Evolutionary conservation across 805 yeast genomes (phyloP).

Genomic region (Komagataella populi): DNA sequence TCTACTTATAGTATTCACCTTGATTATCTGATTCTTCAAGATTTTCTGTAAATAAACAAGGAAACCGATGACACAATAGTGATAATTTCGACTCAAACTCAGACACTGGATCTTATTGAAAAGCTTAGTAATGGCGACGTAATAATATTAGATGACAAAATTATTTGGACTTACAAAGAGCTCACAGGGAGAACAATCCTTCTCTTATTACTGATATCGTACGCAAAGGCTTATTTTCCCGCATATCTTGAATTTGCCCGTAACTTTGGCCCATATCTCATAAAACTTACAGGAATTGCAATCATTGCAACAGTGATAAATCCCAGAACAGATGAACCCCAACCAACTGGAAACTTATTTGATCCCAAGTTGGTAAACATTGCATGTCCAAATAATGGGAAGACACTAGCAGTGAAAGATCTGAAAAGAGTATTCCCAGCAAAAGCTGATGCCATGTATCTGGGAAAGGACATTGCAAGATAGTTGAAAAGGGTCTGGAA

Average conservation of each 20-base stretch:
- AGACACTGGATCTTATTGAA: too few relatives aligned
- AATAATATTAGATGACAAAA: too few relatives aligned
- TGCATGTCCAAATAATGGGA: slow-evolving; percentile 42
- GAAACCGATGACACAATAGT: too few relatives aligned
- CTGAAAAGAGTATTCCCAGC: slow-evolving; percentile 44
- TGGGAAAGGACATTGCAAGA: slow-evolving; percentile 31
- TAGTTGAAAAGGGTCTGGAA: slow-evolving; percentile 42
- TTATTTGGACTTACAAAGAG: too few relatives aligned
- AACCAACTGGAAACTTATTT: slow-evolving; percentile 39
- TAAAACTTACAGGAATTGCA: slow-evolving; percentile 13
- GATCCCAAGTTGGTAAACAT: slow-evolving; percentile 29
- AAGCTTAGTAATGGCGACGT: too few relatives aligned
- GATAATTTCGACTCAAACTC: too few relatives aligned
- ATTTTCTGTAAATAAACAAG: too few relatives aligned
- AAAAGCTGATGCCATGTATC: slow-evolving; percentile 42
- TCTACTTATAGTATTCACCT: too few relatives aligned
- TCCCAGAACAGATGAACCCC: slow-evolving; percentile 41
- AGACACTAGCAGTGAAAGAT: slow-evolving; percentile 38
- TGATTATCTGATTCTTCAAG: too few relatives aligned
- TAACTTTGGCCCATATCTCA: neutral
- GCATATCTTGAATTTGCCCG: neutral
- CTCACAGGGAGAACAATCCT: too few relatives aligned
- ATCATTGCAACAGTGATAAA: slow-evolving; percentile 29
- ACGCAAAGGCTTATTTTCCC: neutral
- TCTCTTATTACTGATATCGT: too few relatives aligned